phyloP scores from a whole-genome alignment of 805 yeast species.

The Kluyveromyces dobzhanskii region DNA sequence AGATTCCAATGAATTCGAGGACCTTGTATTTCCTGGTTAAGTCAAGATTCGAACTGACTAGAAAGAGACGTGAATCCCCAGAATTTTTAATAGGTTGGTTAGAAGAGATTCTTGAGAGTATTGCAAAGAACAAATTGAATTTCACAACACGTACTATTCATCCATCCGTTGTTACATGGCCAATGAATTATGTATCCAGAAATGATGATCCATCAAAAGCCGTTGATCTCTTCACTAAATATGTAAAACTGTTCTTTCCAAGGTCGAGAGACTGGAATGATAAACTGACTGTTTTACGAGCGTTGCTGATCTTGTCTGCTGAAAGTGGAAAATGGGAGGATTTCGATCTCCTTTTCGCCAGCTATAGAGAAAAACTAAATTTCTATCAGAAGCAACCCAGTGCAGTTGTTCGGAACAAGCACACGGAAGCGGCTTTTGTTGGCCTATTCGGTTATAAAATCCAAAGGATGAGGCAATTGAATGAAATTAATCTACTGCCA shows the following conservation, averaged over 20 bases:
- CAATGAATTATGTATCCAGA: conserved; percentile 26
- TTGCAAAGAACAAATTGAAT: conserved; percentile 15
- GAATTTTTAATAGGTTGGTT: conserved; percentile 24
- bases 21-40: conserved; percentile 25
- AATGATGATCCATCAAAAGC: conserved; percentile 28
- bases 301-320: conserved; percentile 25
- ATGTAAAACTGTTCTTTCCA: conserved; percentile 21
- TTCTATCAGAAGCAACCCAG: conserved; percentile 15
- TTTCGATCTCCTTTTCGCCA: conserved; percentile 17
- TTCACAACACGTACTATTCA: conserved; percentile 20
- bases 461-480: conserved; percentile 12
- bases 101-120: conserved; percentile 24
- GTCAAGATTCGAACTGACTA: conserved; percentile 24
- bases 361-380: conserved; percentile 14
- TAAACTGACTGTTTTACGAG: conserved; percentile 25
- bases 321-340: conserved; percentile 28
- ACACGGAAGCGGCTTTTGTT: conserved; percentile 11
- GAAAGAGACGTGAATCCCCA: conserved; percentile 22
- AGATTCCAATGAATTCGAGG: conserved; percentile 20
- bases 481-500: conserved; percentile 15
- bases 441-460: conserved; percentile 22
- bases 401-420: conserved; percentile 15
- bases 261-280: conserved; percentile 19
- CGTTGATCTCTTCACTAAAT: conserved; percentile 26
- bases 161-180: conserved; percentile 31